Base-by-base conservation (phyloP, 78 protist genomes). In the Speleostelium caveatum region DNA sequence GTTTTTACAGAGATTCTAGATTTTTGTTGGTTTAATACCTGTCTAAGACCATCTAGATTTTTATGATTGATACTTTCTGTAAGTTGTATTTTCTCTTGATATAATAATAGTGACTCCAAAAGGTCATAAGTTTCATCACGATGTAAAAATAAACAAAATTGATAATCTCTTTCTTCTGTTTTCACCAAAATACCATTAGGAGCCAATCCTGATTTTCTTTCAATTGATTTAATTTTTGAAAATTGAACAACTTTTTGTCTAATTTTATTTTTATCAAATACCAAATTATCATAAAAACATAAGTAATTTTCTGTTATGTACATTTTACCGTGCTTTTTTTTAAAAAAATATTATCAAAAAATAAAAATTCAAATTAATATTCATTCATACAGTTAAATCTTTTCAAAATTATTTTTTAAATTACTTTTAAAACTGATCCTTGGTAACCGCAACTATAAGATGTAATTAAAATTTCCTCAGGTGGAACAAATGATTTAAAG, bases 271-370 rank as follows among this genome's bases (percentile, higher is more conserved):
- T 73, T 83, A 59, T 83, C 91, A 32, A 83, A 83, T 5, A 83
- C 91, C 17, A 69, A 59, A 33, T 61, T 73, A 69, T 83, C 91
- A 42, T 83, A 83, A 59, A 83, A 83, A 69, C 91, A 83, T 28
- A 83, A 33, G 55, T 69, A 69, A 42, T 73, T 62, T 30, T 83
- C 91, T 22, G 91, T 69, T 12, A 83, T 28, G 33, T 83, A 83
- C 26, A 83, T 33, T 69, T 55, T 39, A 59, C 91, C 91, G 59
- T 83, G 79, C 14, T 62, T 62, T 21, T 51, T n/a, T n/a, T n/a
- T n/a, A n/a, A n/a, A n/a, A n/a, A n/a, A n/a, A n/a, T n/a, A n/a
- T n/a, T n/a, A n/a, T n/a, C n/a, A n/a, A n/a, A n/a, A n/a, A n/a
- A n/a, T n/a, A n/a, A n/a, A n/a, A n/a, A n/a, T n/a, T n/a, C n/a